Base-by-base conservation (phyloP, 805 yeast species). In the Torulaspora delbrueckii region DNA sequence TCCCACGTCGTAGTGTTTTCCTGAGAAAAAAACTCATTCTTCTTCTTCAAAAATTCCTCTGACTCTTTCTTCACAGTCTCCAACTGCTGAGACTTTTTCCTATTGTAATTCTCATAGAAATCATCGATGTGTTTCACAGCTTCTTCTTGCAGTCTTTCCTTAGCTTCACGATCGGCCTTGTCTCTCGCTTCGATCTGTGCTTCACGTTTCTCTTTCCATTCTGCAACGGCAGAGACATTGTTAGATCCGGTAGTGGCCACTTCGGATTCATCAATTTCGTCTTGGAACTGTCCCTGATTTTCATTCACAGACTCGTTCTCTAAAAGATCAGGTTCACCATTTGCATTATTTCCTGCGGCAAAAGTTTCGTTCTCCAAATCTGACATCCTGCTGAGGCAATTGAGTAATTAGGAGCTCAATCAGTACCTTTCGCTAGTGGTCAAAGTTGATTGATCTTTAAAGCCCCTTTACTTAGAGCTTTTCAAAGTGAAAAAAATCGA, bases 31-130 rank as follows among this genome's bases (percentile, higher is more conserved):
- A 74, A 89, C 25, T 76, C 75, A 63, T 89, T 96, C 63, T 93
- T 82, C 58, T 84, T 80, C 45, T 75, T 78, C 51, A 86, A 63
- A 62, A 84, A 89, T 49, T 77, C 79, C 54, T 78, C 81, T 56
- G 87, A 86, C 55, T 84, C 93, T 42, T 72, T 71, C 62, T 74
- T 73, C 9, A 86, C 82, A 47, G 76, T 75, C 49, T 78, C 81
- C 45, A 82, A 70, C 42, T 81, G 78, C 53, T 76, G 76, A 43
- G 87, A 91, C 66, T 81, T 84, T 71, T 90, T 90, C 61, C 75
- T 73, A 70, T 87, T 89, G 74, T 91, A 91, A 61, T 82, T 83
- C 57, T 87, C 96, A 67, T 91, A 91, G 66, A 91, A 91, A 53
- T 86, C 96, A 64, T 91, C 96, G 59, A 89, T 79, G 43, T 88